phyloP scores from a whole-genome alignment of 495 filamentous ascomycete species.

The Pyrenopolyporus hunteri region DNA sequence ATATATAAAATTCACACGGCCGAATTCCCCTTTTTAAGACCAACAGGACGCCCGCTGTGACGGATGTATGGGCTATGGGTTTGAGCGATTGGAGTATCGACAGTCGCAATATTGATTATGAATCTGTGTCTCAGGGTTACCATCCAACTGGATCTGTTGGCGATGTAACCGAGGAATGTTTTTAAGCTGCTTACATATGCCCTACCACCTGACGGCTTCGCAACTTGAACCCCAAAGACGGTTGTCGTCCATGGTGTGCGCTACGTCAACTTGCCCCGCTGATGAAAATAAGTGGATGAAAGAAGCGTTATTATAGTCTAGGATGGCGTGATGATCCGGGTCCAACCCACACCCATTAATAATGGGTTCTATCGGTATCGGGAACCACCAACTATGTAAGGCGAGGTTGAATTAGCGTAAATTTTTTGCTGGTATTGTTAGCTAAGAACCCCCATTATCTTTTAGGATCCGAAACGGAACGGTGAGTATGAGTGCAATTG shows the following conservation, averaged over 20 bases:
- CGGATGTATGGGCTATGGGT: neutral
- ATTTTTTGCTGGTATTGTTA: too few species aligned
- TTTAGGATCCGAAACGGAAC: too few species aligned
- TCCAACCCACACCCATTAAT: too few species aligned
- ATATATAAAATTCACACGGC: neutral
- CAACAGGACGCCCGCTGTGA: neutral
- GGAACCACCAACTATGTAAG: too few species aligned
- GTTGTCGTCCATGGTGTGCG: neutral
- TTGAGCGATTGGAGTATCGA: neutral
- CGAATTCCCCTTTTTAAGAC: neutral
- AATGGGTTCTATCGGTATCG: too few species aligned
- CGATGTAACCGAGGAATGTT: conserved; percentile 9
- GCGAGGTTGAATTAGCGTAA: too few species aligned
- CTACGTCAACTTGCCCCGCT: conserved; percentile 6
- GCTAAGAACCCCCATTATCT: too few species aligned
- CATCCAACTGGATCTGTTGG: neutral
- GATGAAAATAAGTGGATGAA: neutral
- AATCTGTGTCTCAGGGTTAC: neutral
- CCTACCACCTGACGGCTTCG: neutral
- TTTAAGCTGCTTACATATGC: neutral
- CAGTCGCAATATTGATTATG: neutral
- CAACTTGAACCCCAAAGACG: neutral
- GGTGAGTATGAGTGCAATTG: too few species aligned
- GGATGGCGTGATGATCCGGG: conserved; percentile 26
- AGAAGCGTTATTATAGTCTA: conserved; percentile 11